Base-by-base conservation (phyloP, 441 rosid genomes). In the Breynia disticha region DNA sequence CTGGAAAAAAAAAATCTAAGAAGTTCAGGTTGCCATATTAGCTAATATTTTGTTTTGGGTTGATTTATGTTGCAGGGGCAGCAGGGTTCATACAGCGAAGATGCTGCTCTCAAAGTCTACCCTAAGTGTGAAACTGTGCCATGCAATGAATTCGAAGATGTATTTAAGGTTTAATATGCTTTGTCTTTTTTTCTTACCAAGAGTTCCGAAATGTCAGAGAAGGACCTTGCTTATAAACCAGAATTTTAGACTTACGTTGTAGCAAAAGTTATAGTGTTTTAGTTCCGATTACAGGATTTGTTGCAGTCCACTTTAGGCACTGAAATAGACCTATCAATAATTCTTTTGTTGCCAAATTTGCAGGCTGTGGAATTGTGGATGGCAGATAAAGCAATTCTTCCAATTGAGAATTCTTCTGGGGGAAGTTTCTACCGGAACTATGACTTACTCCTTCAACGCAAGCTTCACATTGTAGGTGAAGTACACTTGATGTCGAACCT, bases 331-430 rank as follows among this genome's bases (percentile, higher is more conserved):
- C n/a, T n/a, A n/a, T 37, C 6, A 37, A 37, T 37, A 37, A 11
- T 28, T 16, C 8, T 37, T 19, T 35, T 66, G 20, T 13, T 16
- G 18, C 41, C 47, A 18, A 38, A 50, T 11, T 87, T 87, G 69
- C 83, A 83, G 65, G 88, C 95, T 1, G 95, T 86, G 2, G 91
- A 86, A 81, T 86, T 76, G 48, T 86, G 90, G 90, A 76, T 83
- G 48, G 88, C 86, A 10, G 95, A 86, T 65, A 76, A 87, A 5
- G 95, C 95, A 0, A 87, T 83, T 8, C 65, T 83, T 5, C 95
- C 91, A 0, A 77, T 81, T 1, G 95, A 84, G 64, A 84, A 84
- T 66, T 70, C 95, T 3, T 77, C 84, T 1, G 93, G 89, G 6
- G 93, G 95, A 46, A 79, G 87, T 19, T 84, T 87, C 48, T 93